A percentile compares a stretch with the other conserved stretches of the same genome.
phyloP scores from a whole-genome alignment of 257 asterid species.

The Solanum arcanum region DNA sequence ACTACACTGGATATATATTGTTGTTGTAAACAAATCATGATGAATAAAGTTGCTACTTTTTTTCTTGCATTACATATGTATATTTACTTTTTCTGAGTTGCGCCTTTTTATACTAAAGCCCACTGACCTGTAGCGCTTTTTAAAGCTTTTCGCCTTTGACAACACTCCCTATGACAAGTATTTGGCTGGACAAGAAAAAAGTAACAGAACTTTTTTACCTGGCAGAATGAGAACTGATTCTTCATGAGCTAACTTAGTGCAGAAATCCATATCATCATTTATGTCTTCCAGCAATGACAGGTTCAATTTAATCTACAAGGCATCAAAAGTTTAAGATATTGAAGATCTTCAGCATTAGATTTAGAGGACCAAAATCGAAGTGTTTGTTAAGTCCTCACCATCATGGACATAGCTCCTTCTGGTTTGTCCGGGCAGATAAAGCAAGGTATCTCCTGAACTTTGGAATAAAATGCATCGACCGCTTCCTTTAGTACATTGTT shows the following conservation, averaged over 20 bases:
- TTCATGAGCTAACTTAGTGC: conserved; percentile 53
- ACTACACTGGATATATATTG: neutral
- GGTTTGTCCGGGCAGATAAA: conserved; percentile 38
- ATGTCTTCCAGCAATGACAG: conserved; percentile 29
- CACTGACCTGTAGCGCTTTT: neutral
- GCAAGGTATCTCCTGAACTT: conserved; percentile 35
- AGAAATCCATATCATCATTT: conserved; percentile 53
- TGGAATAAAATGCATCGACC: conserved; percentile 28
- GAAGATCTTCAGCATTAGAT: neutral
- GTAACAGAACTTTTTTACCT: conserved; percentile 18
- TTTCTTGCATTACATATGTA: neutral
- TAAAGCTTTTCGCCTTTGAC: neutral
- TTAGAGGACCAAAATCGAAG: neutral
- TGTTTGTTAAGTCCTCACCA: conserved; percentile 21
- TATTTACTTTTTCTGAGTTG: neutral
- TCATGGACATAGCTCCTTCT: conserved; percentile 58
- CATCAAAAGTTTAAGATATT: neutral
- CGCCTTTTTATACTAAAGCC: neutral
- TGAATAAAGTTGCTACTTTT: neutral
- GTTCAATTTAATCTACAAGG: conserved; percentile 37
- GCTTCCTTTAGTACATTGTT: conserved; percentile 35
- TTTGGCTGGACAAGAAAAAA: neutral
- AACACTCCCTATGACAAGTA: neutral
- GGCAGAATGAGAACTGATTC: conserved; percentile 55
- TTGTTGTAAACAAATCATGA: neutral